Evolutionary conservation across 257 asterid genomes (phyloP).

Genomic region (Rauvolfia tetraphylla): DNA sequence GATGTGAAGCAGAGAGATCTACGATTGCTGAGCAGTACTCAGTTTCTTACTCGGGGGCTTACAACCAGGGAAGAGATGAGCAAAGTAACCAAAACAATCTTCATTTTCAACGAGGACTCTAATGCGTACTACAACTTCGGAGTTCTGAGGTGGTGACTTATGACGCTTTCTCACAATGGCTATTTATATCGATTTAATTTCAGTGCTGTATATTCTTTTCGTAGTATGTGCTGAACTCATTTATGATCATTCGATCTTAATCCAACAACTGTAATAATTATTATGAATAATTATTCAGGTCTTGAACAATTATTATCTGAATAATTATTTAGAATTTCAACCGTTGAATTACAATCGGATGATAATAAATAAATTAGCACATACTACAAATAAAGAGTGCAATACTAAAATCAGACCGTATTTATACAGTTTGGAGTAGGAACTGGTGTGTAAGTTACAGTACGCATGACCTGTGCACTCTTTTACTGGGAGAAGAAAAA

Average conservation of each 20-base stretch:
- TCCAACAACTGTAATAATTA: too few relatives aligned
- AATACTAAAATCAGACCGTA: too few relatives aligned
- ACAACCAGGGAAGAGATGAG: constrained; percentile 28
- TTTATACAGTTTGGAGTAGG: neutral
- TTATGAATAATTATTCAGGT: too few relatives aligned
- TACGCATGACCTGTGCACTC: neutral
- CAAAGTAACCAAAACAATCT: constrained; percentile 19
- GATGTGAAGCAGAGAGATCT: neutral
- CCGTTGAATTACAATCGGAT: too few relatives aligned
- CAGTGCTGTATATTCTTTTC: too few relatives aligned
- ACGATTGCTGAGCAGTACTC: neutral
- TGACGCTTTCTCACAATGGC: neutral
- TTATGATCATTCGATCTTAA: too few relatives aligned
- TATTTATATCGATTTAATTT: neutral
- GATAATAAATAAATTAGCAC: too few relatives aligned
- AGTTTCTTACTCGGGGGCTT: constrained; percentile 27
- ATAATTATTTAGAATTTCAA: too few relatives aligned
- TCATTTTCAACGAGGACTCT: constrained; percentile 24
- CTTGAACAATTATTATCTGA: too few relatives aligned
- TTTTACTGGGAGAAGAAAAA: neutral
- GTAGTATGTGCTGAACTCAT: too few relatives aligned
- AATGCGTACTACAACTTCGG: neutral
- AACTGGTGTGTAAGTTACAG: neutral
- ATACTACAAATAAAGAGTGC: too few relatives aligned
- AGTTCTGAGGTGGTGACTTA: neutral